Conservation (phyloP, 2,329 filamentous ascomycete species). For the Epichloe glyceriae region DNA sequence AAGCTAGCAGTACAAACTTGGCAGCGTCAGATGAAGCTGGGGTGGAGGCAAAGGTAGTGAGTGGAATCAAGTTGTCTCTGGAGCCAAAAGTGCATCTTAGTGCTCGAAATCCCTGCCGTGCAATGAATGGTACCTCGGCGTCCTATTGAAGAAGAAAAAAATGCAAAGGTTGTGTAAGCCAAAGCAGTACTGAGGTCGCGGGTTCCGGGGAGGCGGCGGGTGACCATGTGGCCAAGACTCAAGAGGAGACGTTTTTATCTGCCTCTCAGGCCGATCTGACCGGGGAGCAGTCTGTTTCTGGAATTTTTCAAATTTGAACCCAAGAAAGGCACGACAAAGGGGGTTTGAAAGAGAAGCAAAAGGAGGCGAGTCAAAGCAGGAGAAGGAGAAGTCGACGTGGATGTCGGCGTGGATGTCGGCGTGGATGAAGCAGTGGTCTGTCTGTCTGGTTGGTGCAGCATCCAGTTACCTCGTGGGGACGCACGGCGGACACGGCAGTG, state of each 20-base stretch:
- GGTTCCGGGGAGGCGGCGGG: neutral
- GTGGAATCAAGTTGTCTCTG: neutral
- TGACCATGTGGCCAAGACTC: neutral
- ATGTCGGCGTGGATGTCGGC: neutral
- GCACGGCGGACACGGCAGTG: too few relatives aligned
- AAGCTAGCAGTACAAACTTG: neutral
- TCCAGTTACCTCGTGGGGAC: neutral
- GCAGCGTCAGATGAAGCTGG: neutral
- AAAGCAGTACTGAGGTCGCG: neutral
- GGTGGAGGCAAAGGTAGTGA: neutral
- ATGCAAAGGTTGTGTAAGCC: neutral
- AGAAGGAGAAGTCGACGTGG: neutral
- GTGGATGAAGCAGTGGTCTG: neutral
- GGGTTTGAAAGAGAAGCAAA: neutral
- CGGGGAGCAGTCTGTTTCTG: too few relatives aligned
- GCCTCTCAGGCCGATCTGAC: neutral
- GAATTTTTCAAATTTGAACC: neutral
- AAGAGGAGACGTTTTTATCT: neutral
- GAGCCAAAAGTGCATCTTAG: neutral
- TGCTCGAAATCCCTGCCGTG: neutral
- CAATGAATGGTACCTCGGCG: neutral
- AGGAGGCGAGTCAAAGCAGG: neutral
- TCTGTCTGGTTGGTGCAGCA: neutral
- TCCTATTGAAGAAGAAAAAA: neutral
- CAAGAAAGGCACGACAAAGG: neutral